Evolutionary conservation across 2,329 filamentous ascomycete genomes (phyloP).

Genomic region (Trichoderma sp.): DNA sequence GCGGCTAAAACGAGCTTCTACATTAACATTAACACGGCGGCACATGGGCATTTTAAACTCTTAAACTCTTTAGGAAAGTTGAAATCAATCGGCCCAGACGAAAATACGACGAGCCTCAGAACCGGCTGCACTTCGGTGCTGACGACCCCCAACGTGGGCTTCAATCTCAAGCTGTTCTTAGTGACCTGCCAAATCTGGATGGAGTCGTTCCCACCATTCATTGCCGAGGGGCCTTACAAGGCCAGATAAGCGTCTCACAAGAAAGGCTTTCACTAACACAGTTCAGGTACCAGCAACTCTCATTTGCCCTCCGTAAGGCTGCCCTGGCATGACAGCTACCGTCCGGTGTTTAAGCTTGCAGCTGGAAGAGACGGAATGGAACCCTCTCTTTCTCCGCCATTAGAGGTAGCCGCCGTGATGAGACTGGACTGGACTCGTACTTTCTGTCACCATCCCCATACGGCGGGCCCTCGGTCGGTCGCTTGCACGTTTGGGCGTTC

Average conservation of each 20-base stretch:
- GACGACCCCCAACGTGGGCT: slow-evolving; percentile 16
- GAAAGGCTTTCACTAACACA: neutral
- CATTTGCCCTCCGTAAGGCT: neutral
- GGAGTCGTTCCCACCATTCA: neutral
- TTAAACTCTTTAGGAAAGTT: slow-evolving; percentile 7
- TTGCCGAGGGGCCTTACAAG: neutral
- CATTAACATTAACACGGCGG: neutral
- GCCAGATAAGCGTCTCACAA: slow-evolving; percentile 12
- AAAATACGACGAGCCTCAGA: neutral
- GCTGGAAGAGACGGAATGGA: neutral
- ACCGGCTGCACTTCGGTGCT: slow-evolving; percentile 19
- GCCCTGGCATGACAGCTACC: neutral
- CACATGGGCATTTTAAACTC: neutral
- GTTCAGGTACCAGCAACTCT: neutral
- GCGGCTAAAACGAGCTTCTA: neutral
- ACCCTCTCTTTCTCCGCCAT: neutral
- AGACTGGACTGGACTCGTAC: neutral
- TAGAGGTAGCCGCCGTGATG: neutral
- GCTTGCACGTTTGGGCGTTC: neutral
- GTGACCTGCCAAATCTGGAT: slow-evolving; percentile 19
- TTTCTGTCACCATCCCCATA: neutral
- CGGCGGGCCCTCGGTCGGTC: neutral
- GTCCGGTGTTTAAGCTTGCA: neutral
- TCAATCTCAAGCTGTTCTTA: neutral
- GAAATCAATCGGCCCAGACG: neutral